Evolutionary conservation across 192 early-diverging fungal genomes (phyloP), one percentile per base, ranked within the genome.

Genomic region (Mortierella claussenii): DNA sequence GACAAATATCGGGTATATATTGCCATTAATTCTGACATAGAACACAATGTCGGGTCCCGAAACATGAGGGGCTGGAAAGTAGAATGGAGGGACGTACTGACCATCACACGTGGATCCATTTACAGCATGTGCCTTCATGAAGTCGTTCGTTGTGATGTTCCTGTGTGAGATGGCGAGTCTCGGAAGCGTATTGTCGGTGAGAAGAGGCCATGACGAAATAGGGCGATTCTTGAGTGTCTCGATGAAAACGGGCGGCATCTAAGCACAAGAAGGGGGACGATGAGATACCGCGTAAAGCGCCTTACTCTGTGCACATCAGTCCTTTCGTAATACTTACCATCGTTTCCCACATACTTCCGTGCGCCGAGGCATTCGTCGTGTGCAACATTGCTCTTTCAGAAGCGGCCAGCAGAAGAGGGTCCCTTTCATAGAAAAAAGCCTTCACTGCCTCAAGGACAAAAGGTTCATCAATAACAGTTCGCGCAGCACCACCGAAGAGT

Each of bases 41-140:
- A 71, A 71, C 0, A 71, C 27, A 32, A 71, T 56, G 36, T 71
- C 68, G 26, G 68, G 68, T 47, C 68, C 60, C n/a, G 60, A 63
- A 23, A 63, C 40, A 57, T 62, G 59, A 56, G 68, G 60, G 2
- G 51, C 23, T 17, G 68, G 60, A 23, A 71, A 71, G 46, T 71
- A 63, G 46, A 71, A 71, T 40, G 68, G 52, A 51, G 60, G 68
- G 46, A 71, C 27, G 36, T 43, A 34, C 13, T 69, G 49, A 37
- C 32, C 59, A 2, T n/a, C 58, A 0, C 28, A 50, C 54, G 43
- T 63, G 33, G 68, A 71, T 12, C 46, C 34, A 32, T 54, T 46
- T 26, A 55, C 15, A 32, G 47, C 44, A 15, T 69, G 68, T 34
- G 68, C 58, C 42, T 61, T 28, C 68, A 69, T 69, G 27, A 61